These are phyloP conservation scores for Dactylellina leptospora DNA, from an alignment of 2,329 filamentous ascomycete genomes.

Conservation along the genomic window DNA sequence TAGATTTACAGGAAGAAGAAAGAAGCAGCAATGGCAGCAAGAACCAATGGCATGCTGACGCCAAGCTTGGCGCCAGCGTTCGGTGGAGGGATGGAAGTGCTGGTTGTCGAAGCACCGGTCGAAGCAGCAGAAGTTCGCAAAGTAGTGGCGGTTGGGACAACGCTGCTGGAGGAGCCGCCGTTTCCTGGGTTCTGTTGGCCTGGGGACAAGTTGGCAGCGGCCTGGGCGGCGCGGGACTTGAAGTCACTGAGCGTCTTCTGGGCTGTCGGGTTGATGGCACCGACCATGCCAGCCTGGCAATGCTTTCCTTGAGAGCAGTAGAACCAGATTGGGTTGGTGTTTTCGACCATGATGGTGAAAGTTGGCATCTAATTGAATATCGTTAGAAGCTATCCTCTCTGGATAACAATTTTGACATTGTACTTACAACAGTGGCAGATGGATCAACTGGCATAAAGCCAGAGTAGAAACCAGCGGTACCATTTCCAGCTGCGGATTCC, in stretches of 20 bases:
- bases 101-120: neutral
- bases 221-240: slow-evolving; percentile 59
- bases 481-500: slow-evolving; percentile 42
- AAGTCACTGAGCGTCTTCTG: slow-evolving; percentile 56
- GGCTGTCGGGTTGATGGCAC: slow-evolving; percentile 73
- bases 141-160: slow-evolving; percentile 30
- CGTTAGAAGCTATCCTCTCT: no score
- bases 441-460: slow-evolving; percentile 73
- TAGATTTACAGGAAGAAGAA: slow-evolving; percentile 48
- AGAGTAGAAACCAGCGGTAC: slow-evolving; percentile 69
- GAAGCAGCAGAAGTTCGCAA: slow-evolving; percentile 35
- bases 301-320: slow-evolving; percentile 79
- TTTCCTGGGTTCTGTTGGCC: slow-evolving; percentile 56
- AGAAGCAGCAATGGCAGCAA: slow-evolving; percentile 53
- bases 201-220: slow-evolving; percentile 62
- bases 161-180: slow-evolving; percentile 29
- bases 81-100: slow-evolving; percentile 26
- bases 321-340: slow-evolving; percentile 77
- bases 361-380: slow-evolving; percentile 60
- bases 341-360: slow-evolving; percentile 75
- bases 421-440: slow-evolving; percentile 63
- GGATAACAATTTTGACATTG: no score
- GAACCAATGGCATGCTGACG: slow-evolving; percentile 39
- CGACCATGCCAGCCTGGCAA: slow-evolving; percentile 78
- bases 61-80: slow-evolving; percentile 35